These are phyloP conservation scores for Corinectria fuckeliana DNA, from an alignment of 2,329 filamentous ascomycete genomes.

Conservation along the genomic window DNA sequence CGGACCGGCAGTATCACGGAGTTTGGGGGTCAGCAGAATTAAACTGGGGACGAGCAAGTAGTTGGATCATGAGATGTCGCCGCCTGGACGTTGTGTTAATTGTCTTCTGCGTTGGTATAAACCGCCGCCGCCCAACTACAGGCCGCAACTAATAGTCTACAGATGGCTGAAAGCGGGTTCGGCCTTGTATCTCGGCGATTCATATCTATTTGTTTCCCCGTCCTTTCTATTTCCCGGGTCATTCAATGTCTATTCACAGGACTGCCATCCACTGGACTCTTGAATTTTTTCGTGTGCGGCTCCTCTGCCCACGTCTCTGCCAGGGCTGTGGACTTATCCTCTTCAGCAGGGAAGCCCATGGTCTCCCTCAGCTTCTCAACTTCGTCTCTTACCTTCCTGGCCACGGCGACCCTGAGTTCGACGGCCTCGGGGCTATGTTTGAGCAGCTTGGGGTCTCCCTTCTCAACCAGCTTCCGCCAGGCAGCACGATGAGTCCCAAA, in stretches of 20 bases:
- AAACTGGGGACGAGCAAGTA: constrained; percentile 27
- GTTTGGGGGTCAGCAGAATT: constrained; percentile 31
- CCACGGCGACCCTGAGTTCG: constrained; percentile 75
- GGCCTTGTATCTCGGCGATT: constrained; percentile 20
- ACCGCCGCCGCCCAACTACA: constrained; percentile 1
- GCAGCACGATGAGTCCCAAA: constrained; percentile 79
- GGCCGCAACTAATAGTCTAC: constrained; percentile 18
- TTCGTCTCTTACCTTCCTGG: constrained; percentile 76
- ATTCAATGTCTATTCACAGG: constrained; percentile 50
- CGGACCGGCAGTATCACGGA: constrained; percentile 29
- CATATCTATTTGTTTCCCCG: not conserved
- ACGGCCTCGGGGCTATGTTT: constrained; percentile 67
- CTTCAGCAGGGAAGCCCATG: constrained; percentile 75
- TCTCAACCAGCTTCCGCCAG: constrained; percentile 72
- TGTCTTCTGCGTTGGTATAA: constrained; percentile 13
- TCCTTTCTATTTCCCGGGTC: constrained; percentile 17
- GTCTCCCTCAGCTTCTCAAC: constrained; percentile 78
- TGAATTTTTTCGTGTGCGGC: constrained; percentile 54
- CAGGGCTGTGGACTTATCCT: constrained; percentile 77
- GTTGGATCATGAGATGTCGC: constrained; percentile 25
- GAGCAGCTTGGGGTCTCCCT: constrained; percentile 54
- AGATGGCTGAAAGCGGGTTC: constrained; percentile 19
- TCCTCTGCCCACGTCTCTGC: constrained; percentile 80
- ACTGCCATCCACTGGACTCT: constrained; percentile 62
- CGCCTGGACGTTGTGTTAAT: not conserved